Conservation (phyloP, 768 basidiomycete species). For the Rhodosporidiobolus sp. region DNA sequence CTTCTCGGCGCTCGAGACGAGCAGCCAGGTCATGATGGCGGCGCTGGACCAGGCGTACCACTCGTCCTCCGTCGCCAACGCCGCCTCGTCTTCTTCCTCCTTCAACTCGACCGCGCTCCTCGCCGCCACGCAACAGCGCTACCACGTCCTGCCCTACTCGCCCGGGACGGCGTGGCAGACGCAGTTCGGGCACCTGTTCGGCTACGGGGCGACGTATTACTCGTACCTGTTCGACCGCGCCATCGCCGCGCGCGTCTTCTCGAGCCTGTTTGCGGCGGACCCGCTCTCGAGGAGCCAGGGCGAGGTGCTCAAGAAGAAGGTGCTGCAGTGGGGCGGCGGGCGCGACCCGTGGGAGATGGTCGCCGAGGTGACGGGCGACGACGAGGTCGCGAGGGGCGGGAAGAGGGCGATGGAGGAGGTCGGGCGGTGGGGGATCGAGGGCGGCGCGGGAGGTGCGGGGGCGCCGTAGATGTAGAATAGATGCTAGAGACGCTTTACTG, state of each 20-base stretch:
- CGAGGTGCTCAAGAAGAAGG: slow-evolving; percentile 71
- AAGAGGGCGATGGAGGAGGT: slow-evolving; percentile 82
- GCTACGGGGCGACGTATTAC: slow-evolving; percentile 97
- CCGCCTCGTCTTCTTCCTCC: slow-evolving; percentile 43
- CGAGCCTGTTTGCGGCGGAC: slow-evolving; percentile 64
- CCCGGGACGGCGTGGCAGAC: slow-evolving; percentile 87
- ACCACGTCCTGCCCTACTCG: slow-evolving; percentile 79
- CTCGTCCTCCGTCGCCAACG: slow-evolving; percentile 57
- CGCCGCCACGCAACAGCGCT: slow-evolving; percentile 54
- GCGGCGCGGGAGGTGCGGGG: no score
- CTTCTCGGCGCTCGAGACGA: slow-evolving; percentile 69
- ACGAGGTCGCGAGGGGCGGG: slow-evolving; percentile 68
- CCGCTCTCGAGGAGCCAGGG: slow-evolving; percentile 71
- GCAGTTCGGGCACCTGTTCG: slow-evolving; percentile 90
- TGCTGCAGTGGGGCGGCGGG: slow-evolving; percentile 79
- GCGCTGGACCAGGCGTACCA: slow-evolving; percentile 87
- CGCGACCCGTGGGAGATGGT: slow-evolving; percentile 95
- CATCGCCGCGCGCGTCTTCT: slow-evolving; percentile 90
- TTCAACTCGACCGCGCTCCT: slow-evolving; percentile 77
- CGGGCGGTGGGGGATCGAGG: slow-evolving; percentile 71
- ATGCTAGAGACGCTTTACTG: no score
- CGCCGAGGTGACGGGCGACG: slow-evolving; percentile 62
- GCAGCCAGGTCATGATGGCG: slow-evolving; percentile 84
- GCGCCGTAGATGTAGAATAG: no score
- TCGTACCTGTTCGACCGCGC: slow-evolving; percentile 95